Evolutionary conservation across 176 grass and related monocot species (phyloP).

Genomic region (Areca catechu): DNA sequence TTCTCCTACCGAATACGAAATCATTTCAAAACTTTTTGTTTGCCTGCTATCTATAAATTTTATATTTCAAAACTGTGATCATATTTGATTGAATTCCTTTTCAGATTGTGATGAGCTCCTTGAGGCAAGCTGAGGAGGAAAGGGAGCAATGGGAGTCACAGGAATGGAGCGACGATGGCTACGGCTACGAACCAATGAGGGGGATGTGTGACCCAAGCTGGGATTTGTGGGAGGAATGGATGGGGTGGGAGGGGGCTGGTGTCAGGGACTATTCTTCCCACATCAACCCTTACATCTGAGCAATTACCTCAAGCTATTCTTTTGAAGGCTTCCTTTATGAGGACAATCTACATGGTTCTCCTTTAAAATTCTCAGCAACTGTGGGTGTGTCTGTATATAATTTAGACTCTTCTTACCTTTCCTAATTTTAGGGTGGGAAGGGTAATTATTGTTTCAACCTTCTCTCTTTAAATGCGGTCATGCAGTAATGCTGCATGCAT

Average conservation of each 20-base stretch:
- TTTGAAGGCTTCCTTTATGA: background rate
- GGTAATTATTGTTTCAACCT: too few species aligned
- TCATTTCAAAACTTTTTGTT: too few species aligned
- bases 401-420: too few species aligned
- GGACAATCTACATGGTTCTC: background rate
- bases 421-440: too few species aligned
- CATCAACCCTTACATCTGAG: constrained; percentile 21
- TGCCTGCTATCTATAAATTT: too few species aligned
- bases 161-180: background rate
- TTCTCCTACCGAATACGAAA: too few species aligned
- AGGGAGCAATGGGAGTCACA: background rate
- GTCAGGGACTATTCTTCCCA: constrained; percentile 26
- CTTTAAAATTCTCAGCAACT: too few species aligned
- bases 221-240: constrained; percentile 27
- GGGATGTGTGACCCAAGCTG: constrained; percentile 15
- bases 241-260: constrained; percentile 26
- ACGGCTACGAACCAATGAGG: background rate
- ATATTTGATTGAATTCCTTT: background rate
- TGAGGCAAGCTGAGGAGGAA: constrained; percentile 6
- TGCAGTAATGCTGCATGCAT: too few species aligned
- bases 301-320: background rate
- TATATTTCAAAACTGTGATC: too few species aligned
- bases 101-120: constrained; percentile 3
- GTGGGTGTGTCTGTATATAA: too few species aligned
- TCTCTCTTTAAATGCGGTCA: too few species aligned